Evolutionary conservation across 2,329 filamentous ascomycete genomes (phyloP).

Genomic region (Aaosphaeria arxii): DNA sequence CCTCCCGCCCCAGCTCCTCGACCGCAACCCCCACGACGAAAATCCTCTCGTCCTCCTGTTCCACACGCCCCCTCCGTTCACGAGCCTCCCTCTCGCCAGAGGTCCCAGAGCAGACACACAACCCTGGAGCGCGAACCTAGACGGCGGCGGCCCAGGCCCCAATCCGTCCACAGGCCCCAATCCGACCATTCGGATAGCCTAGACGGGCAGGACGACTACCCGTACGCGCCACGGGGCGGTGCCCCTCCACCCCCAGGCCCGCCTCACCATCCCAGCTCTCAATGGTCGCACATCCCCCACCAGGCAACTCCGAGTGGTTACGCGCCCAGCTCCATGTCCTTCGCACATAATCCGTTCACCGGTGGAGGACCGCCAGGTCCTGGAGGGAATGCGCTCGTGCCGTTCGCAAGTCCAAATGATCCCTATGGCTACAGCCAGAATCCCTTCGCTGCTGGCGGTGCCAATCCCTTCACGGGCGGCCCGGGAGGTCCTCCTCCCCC

Average conservation of each 20-base stretch:
- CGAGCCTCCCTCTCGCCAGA: conserved; percentile 30
- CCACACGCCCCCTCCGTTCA: conserved; percentile 11
- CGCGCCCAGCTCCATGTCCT: conserved; percentile 38
- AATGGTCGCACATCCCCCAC: conserved; percentile 36
- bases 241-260: conserved; percentile 12
- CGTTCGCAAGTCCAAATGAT: conserved; percentile 36
- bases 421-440: conserved; percentile 37
- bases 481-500: neutral
- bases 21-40: conserved; percentile 38
- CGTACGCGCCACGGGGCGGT: conserved; percentile 27
- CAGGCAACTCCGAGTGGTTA: conserved; percentile 32
- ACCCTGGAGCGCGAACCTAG: conserved; percentile 26
- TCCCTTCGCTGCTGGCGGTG: conserved; percentile 23
- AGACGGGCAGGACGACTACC: conserved; percentile 46
- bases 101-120: conserved; percentile 28
- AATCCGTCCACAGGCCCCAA: conserved; percentile 4
- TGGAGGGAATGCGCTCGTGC: conserved; percentile 26
- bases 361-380: conserved; percentile 16
- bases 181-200: conserved; percentile 41
- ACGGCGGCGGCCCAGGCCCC: conserved; percentile 27
- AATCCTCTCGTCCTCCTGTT: conserved; percentile 37
- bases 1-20: conserved; percentile 28
- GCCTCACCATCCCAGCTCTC: conserved; percentile 33
- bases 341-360: conserved; percentile 26
- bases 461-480: conserved; percentile 39